Evolutionary conservation across 495 filamentous ascomycete genomes (phyloP), one percentile per base, ranked within the genome.

Genomic region (Aspergillus taichungensis): DNA sequence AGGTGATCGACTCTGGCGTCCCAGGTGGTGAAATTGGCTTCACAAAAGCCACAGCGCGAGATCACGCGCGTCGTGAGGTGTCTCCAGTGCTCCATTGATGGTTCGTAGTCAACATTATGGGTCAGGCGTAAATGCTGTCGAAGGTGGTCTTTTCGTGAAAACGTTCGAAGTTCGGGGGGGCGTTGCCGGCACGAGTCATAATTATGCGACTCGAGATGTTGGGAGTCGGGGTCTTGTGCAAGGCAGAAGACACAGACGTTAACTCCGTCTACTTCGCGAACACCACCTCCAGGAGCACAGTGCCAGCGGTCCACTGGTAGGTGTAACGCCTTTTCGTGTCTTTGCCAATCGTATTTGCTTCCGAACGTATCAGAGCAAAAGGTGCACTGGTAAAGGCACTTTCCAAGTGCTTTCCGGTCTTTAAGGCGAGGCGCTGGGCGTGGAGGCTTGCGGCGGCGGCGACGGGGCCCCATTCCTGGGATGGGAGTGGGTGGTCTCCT

Each of bases 261-360:
- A 56, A 37, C 69, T 55, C 11, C 83, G 75, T 52, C 82, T 69
- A 7, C 67, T 50, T 49, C 45, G 12, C 43, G 12, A 12, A 52
- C 36, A 0, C 49, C 53, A 9, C 83, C 83, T 31, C 79, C 64
- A 0, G 82, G 82, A 9, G 77, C 75, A 55, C 84, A 88, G 11
- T 78, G 75, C 84, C 84, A 88, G 32, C 79, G 78, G 52, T 87
- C 84, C 0, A 88, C 70, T 6, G 76, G 79, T 32, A 88, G 52
- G 59, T 88, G 84, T 18, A 87, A 62, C 5, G 82, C 80, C 49
- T 87, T 88, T 58, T 88, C 84, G 58, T 88, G 84, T 40, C 84
- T 68, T 49, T 84, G 79, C 84, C 84, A 88, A 61, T 88, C 84
- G 59, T 87, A 84, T 54, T 88, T 88, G 28, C 76, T 84, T 43